A percentile compares a stretch with the other conserved stretches of the same genome.
Conservation (phyloP, 1,139 yeast genomes). For the Candida sp. region DNA sequence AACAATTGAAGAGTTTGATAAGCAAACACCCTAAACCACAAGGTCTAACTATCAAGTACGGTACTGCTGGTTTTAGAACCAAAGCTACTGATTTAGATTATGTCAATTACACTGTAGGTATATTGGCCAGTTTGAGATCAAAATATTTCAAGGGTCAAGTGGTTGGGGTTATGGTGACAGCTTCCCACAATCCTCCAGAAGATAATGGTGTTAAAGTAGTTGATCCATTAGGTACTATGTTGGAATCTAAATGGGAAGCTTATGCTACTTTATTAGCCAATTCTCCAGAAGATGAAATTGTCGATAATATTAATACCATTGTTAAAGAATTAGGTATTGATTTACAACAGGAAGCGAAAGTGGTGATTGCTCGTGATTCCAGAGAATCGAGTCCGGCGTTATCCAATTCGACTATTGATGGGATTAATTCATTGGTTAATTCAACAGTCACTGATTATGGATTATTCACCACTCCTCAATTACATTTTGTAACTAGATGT, state of each 20-base stretch:
- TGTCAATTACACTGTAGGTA: slow-evolving; percentile 81
- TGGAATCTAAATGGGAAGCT: slow-evolving; percentile 80
- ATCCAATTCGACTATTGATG: slow-evolving; percentile 62
- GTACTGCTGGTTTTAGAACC: slow-evolving; percentile 97
- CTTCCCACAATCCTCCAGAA: slow-evolving; percentile 92
- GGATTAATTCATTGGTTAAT: slow-evolving; percentile 48
- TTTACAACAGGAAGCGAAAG: slow-evolving; percentile 29
- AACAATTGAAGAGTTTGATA: slow-evolving; percentile 2
- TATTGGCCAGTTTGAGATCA: slow-evolving; percentile 80
- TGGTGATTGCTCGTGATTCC: slow-evolving; percentile 67
- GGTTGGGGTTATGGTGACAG: slow-evolving; percentile 93
- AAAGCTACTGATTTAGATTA: slow-evolving; percentile 70
- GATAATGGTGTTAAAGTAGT: slow-evolving; percentile 97
- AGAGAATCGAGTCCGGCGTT: slow-evolving; percentile 76
- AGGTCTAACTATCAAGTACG: slow-evolving; percentile 57
- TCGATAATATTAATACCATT: slow-evolving; percentile 21
- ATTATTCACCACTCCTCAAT: slow-evolving; percentile 86
- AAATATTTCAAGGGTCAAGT: slow-evolving; percentile 63
- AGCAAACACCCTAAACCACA: slow-evolving; percentile 44
- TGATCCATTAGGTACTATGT: slow-evolving; percentile 94
- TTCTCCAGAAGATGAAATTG: slow-evolving; percentile 41
- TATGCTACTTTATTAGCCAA: slow-evolving; percentile 83
- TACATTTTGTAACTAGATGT: slow-evolving; percentile 82
- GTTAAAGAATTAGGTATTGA: slow-evolving; percentile 37
- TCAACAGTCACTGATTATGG: slow-evolving; percentile 58